A percentile compares a stretch with the other conserved stretches of the same genome.
Conservation (phyloP, 2,329 filamentous ascomycete species). For the Nemania diffusa region DNA sequence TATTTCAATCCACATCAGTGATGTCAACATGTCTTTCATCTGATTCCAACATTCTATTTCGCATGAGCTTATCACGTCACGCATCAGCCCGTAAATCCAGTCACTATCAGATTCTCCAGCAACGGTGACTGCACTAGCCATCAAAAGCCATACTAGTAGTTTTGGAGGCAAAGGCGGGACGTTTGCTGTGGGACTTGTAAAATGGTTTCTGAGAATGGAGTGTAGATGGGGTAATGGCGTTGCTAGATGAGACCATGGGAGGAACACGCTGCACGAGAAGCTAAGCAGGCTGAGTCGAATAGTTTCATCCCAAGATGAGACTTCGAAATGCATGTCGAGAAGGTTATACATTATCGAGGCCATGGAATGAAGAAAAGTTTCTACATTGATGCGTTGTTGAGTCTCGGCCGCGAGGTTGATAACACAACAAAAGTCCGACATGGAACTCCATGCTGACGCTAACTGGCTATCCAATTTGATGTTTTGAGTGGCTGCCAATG, state of each 20-base stretch:
- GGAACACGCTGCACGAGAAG: slow-evolving; percentile 53
- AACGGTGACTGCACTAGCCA: not conserved
- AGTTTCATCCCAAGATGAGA: slow-evolving; percentile 48
- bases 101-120: not conserved
- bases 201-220: slow-evolving; percentile 24
- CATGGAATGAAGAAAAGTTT: slow-evolving; percentile 48
- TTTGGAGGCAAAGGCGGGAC: not conserved
- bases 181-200: not conserved
- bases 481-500: not conserved
- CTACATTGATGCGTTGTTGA: slow-evolving; percentile 32
- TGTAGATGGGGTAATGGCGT: slow-evolving; percentile 39
- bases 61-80: not conserved
- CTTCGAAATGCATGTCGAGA: slow-evolving; percentile 48
- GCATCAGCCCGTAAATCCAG: not conserved
- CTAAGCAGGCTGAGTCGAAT: slow-evolving; percentile 54
- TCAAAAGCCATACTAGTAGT: slow-evolving; percentile 6
- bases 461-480: slow-evolving; percentile 36
- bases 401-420: slow-evolving; percentile 43
- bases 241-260: slow-evolving; percentile 51
- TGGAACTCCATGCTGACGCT: slow-evolving; percentile 37
- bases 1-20: slow-evolving; percentile 49
- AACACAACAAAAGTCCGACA: slow-evolving; percentile 43
- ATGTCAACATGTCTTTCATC: slow-evolving; percentile 42
- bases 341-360: slow-evolving; percentile 55
- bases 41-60: slow-evolving; percentile 36